Conservation (phyloP, 169 alveolate genomes). For the Plasmodium sp. region DNA sequence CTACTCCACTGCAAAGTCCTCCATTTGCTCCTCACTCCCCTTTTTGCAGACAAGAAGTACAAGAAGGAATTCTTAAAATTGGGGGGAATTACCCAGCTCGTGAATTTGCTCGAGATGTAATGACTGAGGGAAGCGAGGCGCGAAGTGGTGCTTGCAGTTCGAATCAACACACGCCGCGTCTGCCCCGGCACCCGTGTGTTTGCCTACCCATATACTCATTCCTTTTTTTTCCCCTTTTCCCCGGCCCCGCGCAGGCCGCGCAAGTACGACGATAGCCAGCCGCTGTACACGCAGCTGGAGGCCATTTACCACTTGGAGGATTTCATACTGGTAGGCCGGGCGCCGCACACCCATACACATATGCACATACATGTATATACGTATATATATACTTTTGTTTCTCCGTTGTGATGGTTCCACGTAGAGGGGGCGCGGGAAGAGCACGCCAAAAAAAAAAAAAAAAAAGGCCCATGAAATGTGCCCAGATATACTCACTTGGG, state of each 20-base stretch:
- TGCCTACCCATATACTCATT: neutral
- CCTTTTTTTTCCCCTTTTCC: slow-evolving; percentile 1
- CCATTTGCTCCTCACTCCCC: neutral
- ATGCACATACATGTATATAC: neutral
- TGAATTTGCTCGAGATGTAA: slow-evolving; percentile 79
- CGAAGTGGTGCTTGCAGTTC: neutral
- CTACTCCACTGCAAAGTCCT: neutral
- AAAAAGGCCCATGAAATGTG: neutral
- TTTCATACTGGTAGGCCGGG: slow-evolving; percentile 86
- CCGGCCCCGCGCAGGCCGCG: slow-evolving; percentile 63
- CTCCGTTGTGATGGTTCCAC: neutral
- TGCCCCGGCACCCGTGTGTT: neutral
- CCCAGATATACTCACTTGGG: neutral
- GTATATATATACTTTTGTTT: neutral
- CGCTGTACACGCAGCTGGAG: slow-evolving; percentile 89
- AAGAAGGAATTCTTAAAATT: slow-evolving; percentile 88
- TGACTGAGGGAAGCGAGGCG: neutral
- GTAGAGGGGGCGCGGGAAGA: neutral
- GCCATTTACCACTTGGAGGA: slow-evolving; percentile 92
- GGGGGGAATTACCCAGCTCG: slow-evolving; percentile 89
- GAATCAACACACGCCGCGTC: neutral
- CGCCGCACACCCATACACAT: neutral
- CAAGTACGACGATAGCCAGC: slow-evolving; percentile 82
- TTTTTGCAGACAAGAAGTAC: slow-evolving; percentile 81
- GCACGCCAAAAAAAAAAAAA: neutral